Evolutionary conservation across 805 yeast genomes (phyloP).

Genomic region (Maudiozyma serrabonitensis): DNA sequence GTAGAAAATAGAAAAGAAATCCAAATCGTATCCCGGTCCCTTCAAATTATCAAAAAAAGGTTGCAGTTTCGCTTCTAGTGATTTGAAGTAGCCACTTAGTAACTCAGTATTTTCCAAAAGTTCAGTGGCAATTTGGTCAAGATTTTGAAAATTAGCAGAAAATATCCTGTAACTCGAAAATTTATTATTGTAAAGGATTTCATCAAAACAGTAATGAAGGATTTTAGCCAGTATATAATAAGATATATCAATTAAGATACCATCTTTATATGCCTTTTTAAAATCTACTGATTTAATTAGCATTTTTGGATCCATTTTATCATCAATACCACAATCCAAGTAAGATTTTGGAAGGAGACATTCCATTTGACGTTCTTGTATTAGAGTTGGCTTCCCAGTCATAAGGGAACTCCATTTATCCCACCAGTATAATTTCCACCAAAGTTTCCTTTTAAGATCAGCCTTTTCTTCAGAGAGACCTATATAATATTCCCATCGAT

Average conservation of each 20-base stretch:
- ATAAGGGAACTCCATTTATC: constrained; percentile 10
- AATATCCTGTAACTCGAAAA: constrained; percentile 8
- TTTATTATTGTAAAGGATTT: constrained; percentile 4
- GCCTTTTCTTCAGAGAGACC: constrained; percentile 6
- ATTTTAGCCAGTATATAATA: constrained; percentile 7
- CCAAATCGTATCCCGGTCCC: not conserved
- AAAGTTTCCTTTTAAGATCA: constrained; percentile 7
- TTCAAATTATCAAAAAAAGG: not conserved
- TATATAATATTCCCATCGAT: constrained; percentile 15
- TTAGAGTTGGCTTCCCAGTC: constrained; percentile 8
- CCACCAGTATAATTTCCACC: constrained; percentile 17
- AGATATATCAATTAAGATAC: not conserved
- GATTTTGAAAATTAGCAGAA: not conserved
- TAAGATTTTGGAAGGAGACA: constrained; percentile 11
- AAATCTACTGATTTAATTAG: constrained; percentile 4
- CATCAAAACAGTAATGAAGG: not conserved
- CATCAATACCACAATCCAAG: constrained; percentile 8
- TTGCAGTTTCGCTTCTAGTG: not conserved
- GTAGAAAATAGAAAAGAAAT: not conserved
- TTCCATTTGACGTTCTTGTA: constrained; percentile 2
- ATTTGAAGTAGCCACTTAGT: not conserved
- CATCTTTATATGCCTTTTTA: not conserved
- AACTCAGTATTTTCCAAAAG: not conserved
- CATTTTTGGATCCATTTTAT: constrained; percentile 7
- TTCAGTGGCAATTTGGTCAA: not conserved